phyloP scores from a whole-genome alignment of 2,329 filamentous ascomycete genomes.

The Ceratocystis papillata region DNA sequence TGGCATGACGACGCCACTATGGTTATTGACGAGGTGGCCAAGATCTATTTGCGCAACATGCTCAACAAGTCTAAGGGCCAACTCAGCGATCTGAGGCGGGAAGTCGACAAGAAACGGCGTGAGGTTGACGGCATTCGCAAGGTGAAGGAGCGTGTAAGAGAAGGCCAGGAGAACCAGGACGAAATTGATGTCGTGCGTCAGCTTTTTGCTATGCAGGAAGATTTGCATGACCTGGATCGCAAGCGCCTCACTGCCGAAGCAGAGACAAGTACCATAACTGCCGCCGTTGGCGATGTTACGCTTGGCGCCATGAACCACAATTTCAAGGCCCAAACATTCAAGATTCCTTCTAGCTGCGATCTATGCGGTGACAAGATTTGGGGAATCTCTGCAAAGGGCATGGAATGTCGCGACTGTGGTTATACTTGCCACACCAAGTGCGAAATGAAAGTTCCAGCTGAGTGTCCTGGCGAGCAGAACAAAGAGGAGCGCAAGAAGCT shows the following conservation, averaged over 20 bases:
- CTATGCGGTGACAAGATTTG: slow-evolving; percentile 93
- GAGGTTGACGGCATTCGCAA: slow-evolving; percentile 72
- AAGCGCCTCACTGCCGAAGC: slow-evolving; percentile 81
- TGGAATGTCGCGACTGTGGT: slow-evolving; percentile 90
- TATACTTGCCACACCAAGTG: slow-evolving; percentile 99
- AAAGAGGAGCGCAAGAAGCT: slow-evolving; percentile 95
- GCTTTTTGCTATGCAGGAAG: slow-evolving; percentile 76
- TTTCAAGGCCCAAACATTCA: slow-evolving; percentile 98
- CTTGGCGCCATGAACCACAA: slow-evolving; percentile 90
- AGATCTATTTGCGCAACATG: slow-evolving; percentile 83
- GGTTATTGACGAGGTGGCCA: slow-evolving; percentile 74
- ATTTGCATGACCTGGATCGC: slow-evolving; percentile 72
- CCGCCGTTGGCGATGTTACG: slow-evolving; percentile 82
- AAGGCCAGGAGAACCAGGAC: slow-evolving; percentile 78
- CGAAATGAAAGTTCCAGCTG: slow-evolving; percentile 94
- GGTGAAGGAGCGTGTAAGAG: slow-evolving; percentile 62
- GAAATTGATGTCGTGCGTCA: slow-evolving; percentile 74
- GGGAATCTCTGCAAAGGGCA: slow-evolving; percentile 92
- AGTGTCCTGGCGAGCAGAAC: slow-evolving; percentile 84
- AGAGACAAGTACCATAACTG: slow-evolving; percentile 86
- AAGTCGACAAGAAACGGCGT: slow-evolving; percentile 73
- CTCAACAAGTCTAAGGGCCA: slow-evolving; percentile 82
- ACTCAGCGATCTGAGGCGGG: slow-evolving; percentile 65
- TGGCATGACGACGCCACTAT: slow-evolving; percentile 92
- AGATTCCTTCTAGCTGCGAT: slow-evolving; percentile 97